Conservation (phyloP, 768 basidiomycete genomes). For the Trametes coccinea region DNA sequence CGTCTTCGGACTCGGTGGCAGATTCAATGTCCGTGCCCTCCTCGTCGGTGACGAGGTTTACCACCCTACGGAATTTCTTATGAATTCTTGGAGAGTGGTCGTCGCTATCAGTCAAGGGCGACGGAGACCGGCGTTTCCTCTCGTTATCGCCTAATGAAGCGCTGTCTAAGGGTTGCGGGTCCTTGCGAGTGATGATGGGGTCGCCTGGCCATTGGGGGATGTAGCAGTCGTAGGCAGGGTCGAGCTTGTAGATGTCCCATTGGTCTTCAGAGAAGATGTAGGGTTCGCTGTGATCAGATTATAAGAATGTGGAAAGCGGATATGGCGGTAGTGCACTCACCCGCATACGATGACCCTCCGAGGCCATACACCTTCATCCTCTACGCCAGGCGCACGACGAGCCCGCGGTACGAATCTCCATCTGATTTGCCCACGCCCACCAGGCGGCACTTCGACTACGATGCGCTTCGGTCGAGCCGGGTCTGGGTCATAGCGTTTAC, state of each 20-base stretch:
- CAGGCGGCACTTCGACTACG: slow-evolving; percentile 64
- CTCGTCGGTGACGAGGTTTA: slow-evolving; percentile 14
- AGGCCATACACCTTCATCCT: slow-evolving; percentile 73
- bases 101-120: not conserved
- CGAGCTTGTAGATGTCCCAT: slow-evolving; percentile 86
- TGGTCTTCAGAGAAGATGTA: slow-evolving; percentile 67
- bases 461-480: slow-evolving; percentile 64
- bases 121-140: slow-evolving; percentile 1
- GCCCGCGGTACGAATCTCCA: slow-evolving; percentile 84
- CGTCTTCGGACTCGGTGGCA: slow-evolving; percentile 15
- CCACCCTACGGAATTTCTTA: slow-evolving; percentile 18
- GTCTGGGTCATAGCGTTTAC: slow-evolving; percentile 48
- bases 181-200: slow-evolving; percentile 31
- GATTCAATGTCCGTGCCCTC: slow-evolving; percentile 17
- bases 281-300: slow-evolving; percentile 40
- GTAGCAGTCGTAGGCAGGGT: slow-evolving; percentile 68
- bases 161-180: not conserved
- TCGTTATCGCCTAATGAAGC: not conserved
- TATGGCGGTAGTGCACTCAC: slow-evolving; percentile 40
- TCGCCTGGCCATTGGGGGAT: slow-evolving; percentile 39
- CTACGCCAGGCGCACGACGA: slow-evolving; percentile 52
- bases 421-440: slow-evolving; percentile 46
- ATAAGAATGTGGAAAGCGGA: not conserved
- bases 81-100: not conserved
- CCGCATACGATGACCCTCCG: slow-evolving; percentile 66